phyloP scores from a whole-genome alignment of 1,284 basidiomycete genomes.

The Pseudozyma flocculosa region DNA sequence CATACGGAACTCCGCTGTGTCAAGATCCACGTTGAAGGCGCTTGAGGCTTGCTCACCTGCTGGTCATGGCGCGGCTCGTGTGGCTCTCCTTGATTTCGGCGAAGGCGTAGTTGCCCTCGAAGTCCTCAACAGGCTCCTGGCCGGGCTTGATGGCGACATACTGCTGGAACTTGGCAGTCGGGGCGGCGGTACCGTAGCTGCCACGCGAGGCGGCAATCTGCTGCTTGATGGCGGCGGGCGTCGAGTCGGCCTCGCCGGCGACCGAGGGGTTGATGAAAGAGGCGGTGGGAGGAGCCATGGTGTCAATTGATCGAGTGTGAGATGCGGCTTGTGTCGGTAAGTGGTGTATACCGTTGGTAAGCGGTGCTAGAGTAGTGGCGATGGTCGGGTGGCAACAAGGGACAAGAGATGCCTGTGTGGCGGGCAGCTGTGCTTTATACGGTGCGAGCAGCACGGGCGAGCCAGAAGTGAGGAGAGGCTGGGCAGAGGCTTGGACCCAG shows the following conservation, averaged over 20 bases:
- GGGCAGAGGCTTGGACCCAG: too few relatives aligned
- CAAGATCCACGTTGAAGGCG: too few relatives aligned
- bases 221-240: slow-evolving; percentile 20
- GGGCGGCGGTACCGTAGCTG: slow-evolving; percentile 6
- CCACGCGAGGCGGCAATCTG: slow-evolving; percentile 12
- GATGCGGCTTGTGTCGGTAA: too few relatives aligned
- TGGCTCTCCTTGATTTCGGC: slow-evolving; percentile 54
- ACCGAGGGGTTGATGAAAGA: slow-evolving; percentile 20
- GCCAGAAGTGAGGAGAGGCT: too few relatives aligned
- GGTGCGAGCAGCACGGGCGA: too few relatives aligned
- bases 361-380: too few relatives aligned
- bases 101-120: slow-evolving; percentile 47
- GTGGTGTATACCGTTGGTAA: too few relatives aligned
- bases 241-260: slow-evolving; percentile 4
- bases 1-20: too few relatives aligned
- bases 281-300: slow-evolving; percentile 44
- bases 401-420: too few relatives aligned
- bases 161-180: slow-evolving; percentile 16
- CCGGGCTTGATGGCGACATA: slow-evolving; percentile 47
- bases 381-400: too few relatives aligned
- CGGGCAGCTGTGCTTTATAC: too few relatives aligned
- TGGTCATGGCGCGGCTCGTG: slow-evolving; percentile 52
- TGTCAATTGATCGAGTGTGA: background rate
- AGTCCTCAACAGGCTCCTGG: slow-evolving; percentile 51
- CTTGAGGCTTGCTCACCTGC: slow-evolving; percentile 13